Base-by-base conservation (phyloP, 2,329 filamentous ascomycete species). In the Fusarium denticulatum region DNA sequence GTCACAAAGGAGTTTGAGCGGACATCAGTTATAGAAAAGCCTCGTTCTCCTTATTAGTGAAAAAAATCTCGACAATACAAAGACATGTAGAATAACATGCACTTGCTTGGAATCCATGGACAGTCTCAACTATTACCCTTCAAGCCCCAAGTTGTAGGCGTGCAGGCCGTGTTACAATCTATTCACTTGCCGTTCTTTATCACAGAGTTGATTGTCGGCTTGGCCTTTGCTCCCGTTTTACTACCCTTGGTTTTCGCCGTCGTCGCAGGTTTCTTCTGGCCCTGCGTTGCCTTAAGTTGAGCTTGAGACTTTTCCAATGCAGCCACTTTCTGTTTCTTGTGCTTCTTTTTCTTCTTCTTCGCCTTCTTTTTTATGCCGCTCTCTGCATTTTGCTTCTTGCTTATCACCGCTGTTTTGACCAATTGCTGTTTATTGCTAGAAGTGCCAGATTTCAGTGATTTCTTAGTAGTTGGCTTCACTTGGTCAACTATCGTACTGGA, bases 121-220 rank as follows among this genome's bases (percentile, higher is more conserved):
- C 15, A 30, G 3, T 5, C 26, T 5, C 1, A 18, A 32, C 7
- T 3, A 13, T 18, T 18, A 16, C 46, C 46, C 47, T 32, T 10
- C 5, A 32, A n/a, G 2, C 8, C 47, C 4, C 22, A 20, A 32
- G 22, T 32, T 22, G 12, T 20, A 46, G 7, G 3, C 18, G 0
- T 34, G 2, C 5, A 24, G 6, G 0, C 12, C 16, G 12, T 8
- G 3, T 30, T 2, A 18, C 5, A 28, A 40, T 30, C 15, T 4
- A 3, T 30, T 55, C 0, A 40, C 36, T 55, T 30, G 2, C 6
- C 2, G 2, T 55, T n/a, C 15, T n/a, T 55, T 6, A 13, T n/a
- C 4, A 6, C 18, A 55, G 24, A 30, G 8, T 37, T 39, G 0
- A 26, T n/a, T 2, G 11, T 6, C 4, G 4, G 1, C 36, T 16